Evolutionary conservation across 192 early-diverging fungal genomes (phyloP).

Genomic region (Diversispora epigaea): DNA sequence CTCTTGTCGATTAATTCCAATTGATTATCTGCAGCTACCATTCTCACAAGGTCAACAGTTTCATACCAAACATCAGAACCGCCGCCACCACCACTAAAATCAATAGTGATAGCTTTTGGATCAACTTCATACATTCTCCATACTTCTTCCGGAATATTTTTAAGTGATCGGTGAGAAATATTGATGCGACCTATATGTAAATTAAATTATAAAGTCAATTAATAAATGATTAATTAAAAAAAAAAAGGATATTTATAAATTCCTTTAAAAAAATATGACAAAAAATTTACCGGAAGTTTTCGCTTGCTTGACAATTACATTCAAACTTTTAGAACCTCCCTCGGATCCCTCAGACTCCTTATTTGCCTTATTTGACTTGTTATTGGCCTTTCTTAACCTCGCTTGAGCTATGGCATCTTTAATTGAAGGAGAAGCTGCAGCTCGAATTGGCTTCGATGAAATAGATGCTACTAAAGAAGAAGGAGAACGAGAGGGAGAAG

Average conservation of each 20-base stretch:
- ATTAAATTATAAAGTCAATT: neutral
- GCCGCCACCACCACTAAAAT: constrained; percentile 42
- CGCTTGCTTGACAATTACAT: constrained; percentile 31
- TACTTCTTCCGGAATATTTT: constrained; percentile 49
- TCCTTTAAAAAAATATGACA: neutral
- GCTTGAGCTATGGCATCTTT: constrained; percentile 27
- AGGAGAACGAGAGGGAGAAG: constrained; percentile 17
- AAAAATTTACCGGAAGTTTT: constrained; percentile 18
- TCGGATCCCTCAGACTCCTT: neutral
- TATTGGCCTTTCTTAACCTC: constrained; percentile 9
- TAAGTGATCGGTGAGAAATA: constrained; percentile 48
- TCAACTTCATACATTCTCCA: constrained; percentile 62
- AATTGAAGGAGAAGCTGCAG: constrained; percentile 3
- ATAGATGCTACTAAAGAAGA: neutral
- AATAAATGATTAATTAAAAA: neutral
- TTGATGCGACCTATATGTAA: constrained; percentile 45
- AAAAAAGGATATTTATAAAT: neutral
- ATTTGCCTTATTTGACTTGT: constrained; percentile 6
- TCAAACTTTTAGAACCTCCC: constrained; percentile 17
- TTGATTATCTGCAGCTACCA: constrained; percentile 54
- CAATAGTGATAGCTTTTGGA: constrained; percentile 46
- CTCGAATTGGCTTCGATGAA: neutral
- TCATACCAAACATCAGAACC: constrained; percentile 49
- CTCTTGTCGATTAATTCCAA: constrained; percentile 47
- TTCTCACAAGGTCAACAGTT: constrained; percentile 48